Percentiles rank a stretch among this genome's conserved stretches.
Evolutionary conservation across 768 basidiomycete species (phyloP).

Genomic region (Chiua virens): DNA sequence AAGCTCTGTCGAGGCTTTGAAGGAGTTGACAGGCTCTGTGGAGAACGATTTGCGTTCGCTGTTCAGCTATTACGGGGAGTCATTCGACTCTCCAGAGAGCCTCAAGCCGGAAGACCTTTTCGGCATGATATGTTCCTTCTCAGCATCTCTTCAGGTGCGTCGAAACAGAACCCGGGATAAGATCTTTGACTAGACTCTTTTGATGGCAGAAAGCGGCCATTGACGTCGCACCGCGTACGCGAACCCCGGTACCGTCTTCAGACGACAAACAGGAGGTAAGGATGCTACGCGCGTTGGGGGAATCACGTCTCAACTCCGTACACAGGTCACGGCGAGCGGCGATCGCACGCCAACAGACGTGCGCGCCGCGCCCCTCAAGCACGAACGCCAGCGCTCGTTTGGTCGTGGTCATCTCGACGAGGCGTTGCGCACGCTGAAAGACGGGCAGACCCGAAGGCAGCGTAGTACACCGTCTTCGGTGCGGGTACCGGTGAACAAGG

Average conservation of each 20-base stretch:
- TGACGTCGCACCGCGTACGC: constrained; percentile 40
- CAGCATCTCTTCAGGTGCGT: constrained; percentile 65
- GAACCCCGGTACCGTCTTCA: not conserved
- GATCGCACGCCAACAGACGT: constrained; percentile 26
- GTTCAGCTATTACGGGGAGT: constrained; percentile 77
- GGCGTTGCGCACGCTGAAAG: constrained; percentile 77
- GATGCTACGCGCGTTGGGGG: not conserved
- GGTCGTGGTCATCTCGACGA: constrained; percentile 82
- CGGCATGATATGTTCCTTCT: constrained; percentile 69
- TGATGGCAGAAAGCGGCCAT: constrained; percentile 62
- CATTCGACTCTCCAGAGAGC: constrained; percentile 58
- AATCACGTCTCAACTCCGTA: not conserved
- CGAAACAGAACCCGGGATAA: not conserved
- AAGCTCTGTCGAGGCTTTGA: constrained; percentile 62
- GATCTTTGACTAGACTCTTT: not conserved
- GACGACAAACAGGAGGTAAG: constrained; percentile 11
- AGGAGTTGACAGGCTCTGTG: constrained; percentile 55
- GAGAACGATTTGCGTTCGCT: constrained; percentile 61
- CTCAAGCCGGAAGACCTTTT: constrained; percentile 86
- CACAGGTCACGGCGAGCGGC: constrained; percentile 44
- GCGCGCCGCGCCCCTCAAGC: constrained; percentile 41
- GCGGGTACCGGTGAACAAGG: constrained; percentile 17
- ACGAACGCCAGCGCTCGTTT: constrained; percentile 51
- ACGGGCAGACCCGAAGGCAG: constrained; percentile 40
- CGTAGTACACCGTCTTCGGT: constrained; percentile 15